These are phyloP conservation scores for Knufia petricola DNA, from an alignment of 2,329 filamentous ascomycete genomes.

Conservation along the genomic window DNA sequence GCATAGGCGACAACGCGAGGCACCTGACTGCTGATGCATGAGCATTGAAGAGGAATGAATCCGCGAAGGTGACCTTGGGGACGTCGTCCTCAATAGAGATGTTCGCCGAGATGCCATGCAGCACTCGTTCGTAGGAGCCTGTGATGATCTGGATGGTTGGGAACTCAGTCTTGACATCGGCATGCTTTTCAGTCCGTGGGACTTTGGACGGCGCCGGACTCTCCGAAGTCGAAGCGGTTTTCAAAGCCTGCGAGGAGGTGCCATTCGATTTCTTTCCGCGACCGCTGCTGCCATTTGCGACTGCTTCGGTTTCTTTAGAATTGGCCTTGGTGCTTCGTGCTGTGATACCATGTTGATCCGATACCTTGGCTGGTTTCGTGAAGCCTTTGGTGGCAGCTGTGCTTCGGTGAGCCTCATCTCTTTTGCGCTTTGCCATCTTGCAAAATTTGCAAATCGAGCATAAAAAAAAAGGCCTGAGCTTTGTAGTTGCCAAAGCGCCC, in stretches of 20 bases:
- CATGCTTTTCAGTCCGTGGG: slow-evolving; percentile 25
- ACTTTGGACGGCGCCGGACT: slow-evolving; percentile 18
- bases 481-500: neutral
- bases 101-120: slow-evolving; percentile 81
- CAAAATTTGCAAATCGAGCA: slow-evolving; percentile 9
- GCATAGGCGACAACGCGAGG: slow-evolving; percentile 71
- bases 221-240: slow-evolving; percentile 9
- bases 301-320: neutral
- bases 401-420: slow-evolving; percentile 22
- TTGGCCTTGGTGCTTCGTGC: neutral
- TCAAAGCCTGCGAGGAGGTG: slow-evolving; percentile 27
- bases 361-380: slow-evolving; percentile 11
- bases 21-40: slow-evolving; percentile 85
- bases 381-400: neutral
- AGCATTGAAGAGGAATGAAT: slow-evolving; percentile 92
- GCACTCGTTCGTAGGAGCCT: slow-evolving; percentile 85
- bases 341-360: neutral
- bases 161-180: slow-evolving; percentile 31
- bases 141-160: slow-evolving; percentile 72
- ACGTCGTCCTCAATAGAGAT: slow-evolving; percentile 37
- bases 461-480: neutral
- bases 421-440: slow-evolving; percentile 38
- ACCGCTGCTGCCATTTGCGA: slow-evolving; percentile 20
- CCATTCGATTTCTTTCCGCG: slow-evolving; percentile 23
- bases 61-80: slow-evolving; percentile 57